Percentiles rank a stretch among this genome's conserved stretches.
These are phyloP conservation scores for Clarireedia hainanense DNA, from an alignment of 2,329 filamentous ascomycete species.

Conservation along the genomic window DNA sequence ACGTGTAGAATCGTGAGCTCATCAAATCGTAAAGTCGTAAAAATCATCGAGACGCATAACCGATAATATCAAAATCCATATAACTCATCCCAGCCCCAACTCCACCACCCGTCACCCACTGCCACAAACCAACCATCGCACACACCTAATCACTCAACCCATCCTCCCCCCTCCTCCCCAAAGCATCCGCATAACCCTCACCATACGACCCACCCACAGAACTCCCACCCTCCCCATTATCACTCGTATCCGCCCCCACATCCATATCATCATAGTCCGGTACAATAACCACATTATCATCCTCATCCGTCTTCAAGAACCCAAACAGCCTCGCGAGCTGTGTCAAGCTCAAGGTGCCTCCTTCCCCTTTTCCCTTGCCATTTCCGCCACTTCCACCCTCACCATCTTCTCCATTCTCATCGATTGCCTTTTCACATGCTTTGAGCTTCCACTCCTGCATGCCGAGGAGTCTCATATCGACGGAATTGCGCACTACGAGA, in stretches of 20 bases:
- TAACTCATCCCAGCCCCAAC: too few species aligned
- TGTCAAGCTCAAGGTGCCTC: slow-evolving; percentile 19
- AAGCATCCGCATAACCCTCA: neutral
- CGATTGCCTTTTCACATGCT: slow-evolving; percentile 32
- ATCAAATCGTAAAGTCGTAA: too few species aligned
- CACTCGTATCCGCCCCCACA: slow-evolving; percentile 48
- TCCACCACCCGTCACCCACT: too few species aligned
- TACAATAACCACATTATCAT: slow-evolving; percentile 26
- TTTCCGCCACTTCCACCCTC: neutral
- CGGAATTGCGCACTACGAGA: slow-evolving; percentile 45
- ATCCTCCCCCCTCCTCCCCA: neutral
- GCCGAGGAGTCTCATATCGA: slow-evolving; percentile 48
- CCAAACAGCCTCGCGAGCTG: slow-evolving; percentile 41
- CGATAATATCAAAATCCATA: too few species aligned
- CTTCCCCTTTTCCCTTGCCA: slow-evolving; percentile 12
- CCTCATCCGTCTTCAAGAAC: slow-evolving; percentile 30
- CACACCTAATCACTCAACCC: neutral
- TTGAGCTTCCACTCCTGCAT: slow-evolving; percentile 50
- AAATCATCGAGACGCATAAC: too few species aligned
- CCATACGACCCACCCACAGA: neutral
- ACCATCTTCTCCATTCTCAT: slow-evolving; percentile 7
- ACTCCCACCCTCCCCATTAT: slow-evolving; percentile 15
- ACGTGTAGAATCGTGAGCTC: too few species aligned
- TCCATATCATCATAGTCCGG: neutral
- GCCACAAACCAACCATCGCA: too few species aligned